Conservation (phyloP, 306 rosid species). For the Betula pendula region DNA sequence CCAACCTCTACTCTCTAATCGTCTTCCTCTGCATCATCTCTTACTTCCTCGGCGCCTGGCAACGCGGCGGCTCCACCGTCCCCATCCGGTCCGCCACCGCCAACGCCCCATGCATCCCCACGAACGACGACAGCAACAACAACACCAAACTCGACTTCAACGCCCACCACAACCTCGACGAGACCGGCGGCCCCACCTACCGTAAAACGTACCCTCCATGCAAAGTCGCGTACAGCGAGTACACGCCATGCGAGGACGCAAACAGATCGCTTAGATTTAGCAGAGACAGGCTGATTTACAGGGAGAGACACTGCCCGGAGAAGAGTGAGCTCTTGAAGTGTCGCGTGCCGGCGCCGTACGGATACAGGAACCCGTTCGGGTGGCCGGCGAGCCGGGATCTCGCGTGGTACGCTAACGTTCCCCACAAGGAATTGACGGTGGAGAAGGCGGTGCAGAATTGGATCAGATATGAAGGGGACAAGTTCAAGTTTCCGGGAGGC, state of each 20-base stretch:
- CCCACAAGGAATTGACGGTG: constrained; percentile 76
- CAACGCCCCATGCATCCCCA: neutral
- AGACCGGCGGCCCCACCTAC: neutral
- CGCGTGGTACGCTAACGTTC: constrained; percentile 84
- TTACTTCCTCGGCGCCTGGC: constrained; percentile 55
- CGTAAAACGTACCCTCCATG: constrained; percentile 40
- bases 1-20: constrained; percentile 48
- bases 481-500: constrained; percentile 77
- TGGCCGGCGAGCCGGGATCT: constrained; percentile 81
- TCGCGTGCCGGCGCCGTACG: constrained; percentile 71
- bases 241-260: constrained; percentile 83
- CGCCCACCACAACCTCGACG: constrained; percentile 43
- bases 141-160: constrained; percentile 40
- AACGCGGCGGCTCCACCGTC: constrained; percentile 15
- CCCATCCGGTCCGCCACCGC: neutral
- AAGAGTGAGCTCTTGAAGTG: constrained; percentile 48
- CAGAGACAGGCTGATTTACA: constrained; percentile 52
- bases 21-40: constrained; percentile 61
- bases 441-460: constrained; percentile 96
- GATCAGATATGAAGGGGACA: constrained; percentile 66
- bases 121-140: neutral
- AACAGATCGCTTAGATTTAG: constrained; percentile 45
- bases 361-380: constrained; percentile 57
- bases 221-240: constrained; percentile 47
- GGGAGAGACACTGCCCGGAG: constrained; percentile 79